Evolutionary conservation across 2,329 filamentous ascomycete genomes (phyloP).

Genomic region (Nemania abortiva): DNA sequence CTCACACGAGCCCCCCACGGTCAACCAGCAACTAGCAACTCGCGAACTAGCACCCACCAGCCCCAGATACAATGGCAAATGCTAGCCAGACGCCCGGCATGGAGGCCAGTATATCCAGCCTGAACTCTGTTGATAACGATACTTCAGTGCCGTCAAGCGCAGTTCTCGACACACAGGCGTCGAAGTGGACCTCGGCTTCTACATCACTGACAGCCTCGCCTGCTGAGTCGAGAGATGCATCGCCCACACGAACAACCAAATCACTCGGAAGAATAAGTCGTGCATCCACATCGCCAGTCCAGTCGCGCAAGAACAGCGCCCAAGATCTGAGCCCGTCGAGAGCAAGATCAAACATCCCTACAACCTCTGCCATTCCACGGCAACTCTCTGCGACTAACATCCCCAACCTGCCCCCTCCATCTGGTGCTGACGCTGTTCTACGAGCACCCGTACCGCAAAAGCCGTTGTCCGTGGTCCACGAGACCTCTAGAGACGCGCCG

Average conservation of each 20-base stretch:
- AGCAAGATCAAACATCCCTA: slow-evolving; percentile 64
- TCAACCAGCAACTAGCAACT: slow-evolving; percentile 31
- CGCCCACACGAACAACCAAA: slow-evolving; percentile 45
- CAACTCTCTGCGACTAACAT: slow-evolving; percentile 75
- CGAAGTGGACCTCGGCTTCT: slow-evolving; percentile 51
- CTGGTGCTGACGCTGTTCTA: slow-evolving; percentile 68
- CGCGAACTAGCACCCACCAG: slow-evolving; percentile 39
- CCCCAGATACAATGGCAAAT: slow-evolving; percentile 47
- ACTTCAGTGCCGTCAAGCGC: slow-evolving; percentile 51
- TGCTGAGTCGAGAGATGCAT: slow-evolving; percentile 49
- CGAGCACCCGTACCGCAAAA: slow-evolving; percentile 76
- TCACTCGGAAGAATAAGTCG: slow-evolving; percentile 45
- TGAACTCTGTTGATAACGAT: slow-evolving; percentile 51
- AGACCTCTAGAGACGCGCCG: slow-evolving; percentile 67
- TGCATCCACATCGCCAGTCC: slow-evolving; percentile 53
- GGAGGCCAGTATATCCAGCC: slow-evolving; percentile 51
- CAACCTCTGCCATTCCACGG: slow-evolving; percentile 71
- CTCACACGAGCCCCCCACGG: slow-evolving; percentile 41
- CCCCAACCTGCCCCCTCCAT: slow-evolving; percentile 71
- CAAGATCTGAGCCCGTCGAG: slow-evolving; percentile 74
- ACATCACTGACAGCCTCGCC: slow-evolving; percentile 51
- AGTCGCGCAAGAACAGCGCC: slow-evolving; percentile 74
- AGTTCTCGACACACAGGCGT: slow-evolving; percentile 50
- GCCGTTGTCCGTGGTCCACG: slow-evolving; percentile 59
- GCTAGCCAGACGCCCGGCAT: slow-evolving; percentile 43